Evolutionary conservation across 108 stramenopile species (phyloP), one percentile per base, ranked within the genome.

Genomic region (Schizochytrium sp.): DNA sequence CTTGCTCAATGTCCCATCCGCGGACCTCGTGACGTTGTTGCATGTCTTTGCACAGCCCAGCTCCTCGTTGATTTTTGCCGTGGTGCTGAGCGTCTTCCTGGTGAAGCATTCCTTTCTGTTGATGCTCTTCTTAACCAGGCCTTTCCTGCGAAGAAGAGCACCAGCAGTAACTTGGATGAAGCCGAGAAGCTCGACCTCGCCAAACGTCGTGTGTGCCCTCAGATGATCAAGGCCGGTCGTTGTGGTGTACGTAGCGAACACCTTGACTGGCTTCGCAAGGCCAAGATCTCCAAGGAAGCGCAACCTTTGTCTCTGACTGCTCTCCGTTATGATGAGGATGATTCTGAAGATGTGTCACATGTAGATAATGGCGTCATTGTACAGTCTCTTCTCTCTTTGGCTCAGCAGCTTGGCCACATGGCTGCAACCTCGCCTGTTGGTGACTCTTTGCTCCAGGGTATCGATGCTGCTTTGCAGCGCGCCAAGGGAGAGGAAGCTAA

Each of bases 21-120:
- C 49, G 76, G 76, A 17, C 76, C 76, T 0, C 8, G 76, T n/a
- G 76, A 83, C 28, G 76, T 40, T 10, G 76, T 50, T 53, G 76
- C 76, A 10, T 49, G 50, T 10, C 28, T 42, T 13, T 83, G 76
- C 76, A 83, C 76, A 38, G 76, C 76, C 5, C 76, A 83, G 53
- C 17, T 83, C 8, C 40, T 83, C n/a, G 47, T 83, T 7, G 76
- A 83, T 40, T 83, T 83, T 55, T 55, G 50, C 2, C 49, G 55
- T n/a, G 76, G 76, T 53, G 76, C 15, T n/a, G 53, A 83, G 76
- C 47, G 76, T 0, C 28, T 83, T 56, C 53, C 76, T 12, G 5
- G 50, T 19, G 76, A 83, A 40, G 76, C 53, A 7, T 55, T 83
- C 55, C 76, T 83, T 8, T 17, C 28, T 53, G 53, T 83, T n/a